Evolutionary conservation across 2,329 filamentous ascomycete genomes (phyloP), one percentile per base, ranked within the genome.

Genomic region (Phyllosticta paracitricarpa): DNA sequence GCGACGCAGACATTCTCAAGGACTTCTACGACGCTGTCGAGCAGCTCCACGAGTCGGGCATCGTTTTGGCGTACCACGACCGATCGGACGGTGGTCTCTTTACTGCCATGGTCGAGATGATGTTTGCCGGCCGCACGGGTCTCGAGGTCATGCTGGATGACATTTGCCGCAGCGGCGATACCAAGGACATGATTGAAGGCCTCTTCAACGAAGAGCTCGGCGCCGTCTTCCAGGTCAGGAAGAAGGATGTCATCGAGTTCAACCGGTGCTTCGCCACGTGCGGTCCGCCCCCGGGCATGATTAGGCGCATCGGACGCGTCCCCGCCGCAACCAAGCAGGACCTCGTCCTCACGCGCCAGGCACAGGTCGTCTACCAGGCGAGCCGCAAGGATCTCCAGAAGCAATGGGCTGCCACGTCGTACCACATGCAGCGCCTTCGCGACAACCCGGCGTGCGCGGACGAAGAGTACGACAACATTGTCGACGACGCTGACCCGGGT

Each of bases 141-240:
- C 82, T 91, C 30, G 89, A 95, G 67, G 80, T 97, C 63, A 88
- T 89, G 80, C 79, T 97, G 62, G 92, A 97, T 71, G 83, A 82
- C 60, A 79, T 91, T 51, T 77, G 79, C 64, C 77, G 82, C 28
- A 84, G 84, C 63, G 84, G 84, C 25, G 80, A 86, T 53, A 81
- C 82, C 9, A 78, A 84, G 54, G 80, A 85, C 68, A 75, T 95
- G 19, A 78, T 96, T 7, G 84, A 91, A 61, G 83, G 88, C 0
- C 82, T 99, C 22, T 97, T 99, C 83, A 97, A 92, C 73, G 94
- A 97, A 75, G 94, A 97, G 73, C 84, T 97, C 22, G 94, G 94
- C 65, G 93, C 92, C 17, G 88, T 97, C 33, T 97, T 97, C 85
- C 94, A 99, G 75, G 86, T 97, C 59, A 87, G 89, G 67, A 91